Evolutionary conservation across 2,329 filamentous ascomycete genomes (phyloP).

Genomic region (Aspergillus phoenicis): DNA sequence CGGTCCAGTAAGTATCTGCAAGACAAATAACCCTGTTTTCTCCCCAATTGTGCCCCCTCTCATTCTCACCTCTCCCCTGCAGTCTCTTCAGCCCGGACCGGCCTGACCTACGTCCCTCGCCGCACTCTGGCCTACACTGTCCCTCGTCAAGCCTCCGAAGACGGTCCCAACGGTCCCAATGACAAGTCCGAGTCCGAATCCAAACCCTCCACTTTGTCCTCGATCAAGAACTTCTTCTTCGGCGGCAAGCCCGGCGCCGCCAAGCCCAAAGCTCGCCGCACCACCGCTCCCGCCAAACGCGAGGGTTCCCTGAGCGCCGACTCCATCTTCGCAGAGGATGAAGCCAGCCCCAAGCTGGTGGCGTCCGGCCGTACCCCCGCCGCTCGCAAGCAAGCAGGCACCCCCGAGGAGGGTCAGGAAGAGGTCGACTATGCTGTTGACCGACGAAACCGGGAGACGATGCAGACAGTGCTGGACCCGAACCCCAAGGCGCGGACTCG

Average conservation of each 20-base stretch:
- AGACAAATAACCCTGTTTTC: not conserved
- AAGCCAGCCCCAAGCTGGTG: constrained; percentile 28
- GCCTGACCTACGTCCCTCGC: constrained; percentile 37
- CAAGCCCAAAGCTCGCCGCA: constrained; percentile 34
- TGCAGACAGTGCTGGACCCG: constrained; percentile 71
- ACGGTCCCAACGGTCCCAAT: constrained; percentile 20
- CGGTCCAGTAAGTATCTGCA: constrained; percentile 37
- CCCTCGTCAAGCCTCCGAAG: constrained; percentile 34
- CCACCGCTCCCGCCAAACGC: constrained; percentile 34
- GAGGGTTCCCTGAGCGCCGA: constrained; percentile 39
- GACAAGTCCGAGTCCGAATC: constrained; percentile 23
- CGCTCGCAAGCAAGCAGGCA: constrained; percentile 24
- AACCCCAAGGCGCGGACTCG: constrained; percentile 69
- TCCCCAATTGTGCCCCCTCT: not conserved
- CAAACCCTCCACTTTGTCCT: constrained; percentile 32
- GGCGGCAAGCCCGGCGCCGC: constrained; percentile 27
- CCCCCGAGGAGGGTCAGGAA: constrained; percentile 15
- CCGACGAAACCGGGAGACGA: constrained; percentile 53
- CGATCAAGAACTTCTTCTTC: constrained; percentile 40
- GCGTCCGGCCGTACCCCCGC: constrained; percentile 31
- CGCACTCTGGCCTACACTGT: constrained; percentile 40
- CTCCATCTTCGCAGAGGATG: constrained; percentile 48
- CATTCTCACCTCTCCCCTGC: not conserved
- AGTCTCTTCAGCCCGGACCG: constrained; percentile 34
- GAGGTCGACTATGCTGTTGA: constrained; percentile 27